Base-by-base conservation (phyloP, 2,329 filamentous ascomycete genomes). In the Alternaria novae-zelandiae region DNA sequence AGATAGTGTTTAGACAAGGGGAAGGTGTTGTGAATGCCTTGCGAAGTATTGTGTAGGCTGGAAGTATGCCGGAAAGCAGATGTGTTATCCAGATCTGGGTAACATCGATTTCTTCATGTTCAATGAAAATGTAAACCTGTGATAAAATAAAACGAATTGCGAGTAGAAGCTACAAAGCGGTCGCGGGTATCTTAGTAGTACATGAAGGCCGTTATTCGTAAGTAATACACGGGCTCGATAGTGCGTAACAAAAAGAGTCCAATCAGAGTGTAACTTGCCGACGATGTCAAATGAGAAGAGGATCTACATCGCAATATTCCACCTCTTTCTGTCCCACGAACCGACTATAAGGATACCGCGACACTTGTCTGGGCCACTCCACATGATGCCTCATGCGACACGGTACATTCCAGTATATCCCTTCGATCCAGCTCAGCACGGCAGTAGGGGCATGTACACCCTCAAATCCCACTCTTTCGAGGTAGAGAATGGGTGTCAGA, bases 401-500 rank as follows among this genome's bases (percentile, higher is more conserved):
- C 3, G 74, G 68, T 21, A 78, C 61, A 23, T 73, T 75, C 49
- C 65, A 67, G 50, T 78, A 79, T 32, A 78, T 75, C 0, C 74
- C 72, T 32, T 78, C 76, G 10, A 79, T 71, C 78, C 77, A 79
- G 4, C 70, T 63, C 44, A 78, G 56, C 2, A 75, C 66, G 11
- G 72, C 73, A 0, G 76, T 75, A 2, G 77, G 76, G 0, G 77
- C 77, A 36, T 79, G 67, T 3, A 79, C 61, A 2, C 78, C 78
- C 51, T 75, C 67, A 32, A 79, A 78, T 4, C 76, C 77, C 0
- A 76, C 71, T 43, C 77, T 65, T 49, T 78, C 76, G 2, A 78
- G 69, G 7, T 74, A 73, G 32, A 79, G 55, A 6, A 84, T 79
- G 0, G 82, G 82, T 6, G 78, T 77, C 60, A 86, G 76, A 6